Conservation (phyloP, 345 rosid genomes). For the Arabidopsis thaliana region DNA sequence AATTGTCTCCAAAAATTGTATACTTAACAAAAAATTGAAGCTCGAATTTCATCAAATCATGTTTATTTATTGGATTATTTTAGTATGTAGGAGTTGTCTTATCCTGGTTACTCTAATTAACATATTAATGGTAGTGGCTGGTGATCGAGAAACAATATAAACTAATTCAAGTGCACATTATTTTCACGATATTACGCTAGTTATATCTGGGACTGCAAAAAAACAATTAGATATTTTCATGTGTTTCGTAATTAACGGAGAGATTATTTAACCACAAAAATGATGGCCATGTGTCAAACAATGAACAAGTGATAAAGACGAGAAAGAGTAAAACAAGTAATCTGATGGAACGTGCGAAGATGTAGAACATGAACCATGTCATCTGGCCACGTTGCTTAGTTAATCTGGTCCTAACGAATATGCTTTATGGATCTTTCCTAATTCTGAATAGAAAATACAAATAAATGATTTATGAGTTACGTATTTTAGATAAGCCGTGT, state of each 20-base stretch:
- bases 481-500: slow-evolving; percentile 26
- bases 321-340: slow-evolving; percentile 34
- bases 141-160: no score
- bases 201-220: background rate
- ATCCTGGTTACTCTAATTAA: no score
- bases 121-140: no score
- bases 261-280: background rate
- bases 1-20: no score
- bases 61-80: no score
- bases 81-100: no score
- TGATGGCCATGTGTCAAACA: slow-evolving; percentile 18
- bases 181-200: no score
- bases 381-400: slow-evolving; percentile 35
- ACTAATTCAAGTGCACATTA: no score
- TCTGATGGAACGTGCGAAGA: slow-evolving; percentile 22
- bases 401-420: slow-evolving; percentile 30
- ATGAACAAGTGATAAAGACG: slow-evolving; percentile 22
- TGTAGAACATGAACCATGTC: slow-evolving; percentile 23
- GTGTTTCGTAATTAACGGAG: slow-evolving; percentile 19
- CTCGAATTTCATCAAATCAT: no score
- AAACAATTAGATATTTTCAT: background rate
- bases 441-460: background rate
- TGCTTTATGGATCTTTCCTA: slow-evolving; percentile 33
- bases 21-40: no score
- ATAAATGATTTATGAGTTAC: slow-evolving; percentile 10